Evolutionary conservation across 306 rosid genomes (phyloP), one percentile per base, ranked within the genome.

Genomic region (Alnus rubra): DNA sequence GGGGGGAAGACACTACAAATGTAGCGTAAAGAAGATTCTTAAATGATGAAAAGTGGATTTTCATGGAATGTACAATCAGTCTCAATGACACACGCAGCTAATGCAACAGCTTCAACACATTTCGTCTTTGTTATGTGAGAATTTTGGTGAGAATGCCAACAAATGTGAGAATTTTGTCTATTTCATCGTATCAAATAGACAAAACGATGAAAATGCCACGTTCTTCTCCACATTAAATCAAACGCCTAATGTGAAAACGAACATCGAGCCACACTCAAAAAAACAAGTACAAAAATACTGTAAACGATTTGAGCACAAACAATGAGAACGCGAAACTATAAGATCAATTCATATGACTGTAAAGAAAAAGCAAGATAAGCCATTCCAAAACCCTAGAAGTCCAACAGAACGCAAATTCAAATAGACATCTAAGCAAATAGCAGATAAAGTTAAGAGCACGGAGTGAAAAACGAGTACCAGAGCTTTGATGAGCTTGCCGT

Each of bases 401-500:
- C 62, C 28, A 75, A 60, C 3, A 39, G 70, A 73, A 56, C 3
- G 28, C 64, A 23, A 31, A 77, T 70, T 47, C 64, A 30, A 48
- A 59, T 49, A 71, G 33, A 3, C 42, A 11, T 11, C 11, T 23
- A 14, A 59, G 52, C 51, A 58, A 52, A 23, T 56, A 3, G 42
- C 16, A 67, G 53, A 13, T 2, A n/a, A 68, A 45, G 55, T 33
- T 48, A 30, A 39, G 52, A 30, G 19, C 44, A 28, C 9, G 56
- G 74, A 55, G 67, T 28, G 42, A 60, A 77, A 30, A 31, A 54
- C 8, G 55, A 63, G 30, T 67, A 96, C 99, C 96, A 96, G 88
- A 83, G 93, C 91, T 54, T 74, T 56, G 86, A 96, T 87, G 70
- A 96, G 98, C 89, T 96, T 96, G 81, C 83, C 87, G 69, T 96